These are phyloP conservation scores for Aureobasidium lini DNA, from an alignment of 2,329 filamentous ascomycete genomes.

Conservation along the genomic window DNA sequence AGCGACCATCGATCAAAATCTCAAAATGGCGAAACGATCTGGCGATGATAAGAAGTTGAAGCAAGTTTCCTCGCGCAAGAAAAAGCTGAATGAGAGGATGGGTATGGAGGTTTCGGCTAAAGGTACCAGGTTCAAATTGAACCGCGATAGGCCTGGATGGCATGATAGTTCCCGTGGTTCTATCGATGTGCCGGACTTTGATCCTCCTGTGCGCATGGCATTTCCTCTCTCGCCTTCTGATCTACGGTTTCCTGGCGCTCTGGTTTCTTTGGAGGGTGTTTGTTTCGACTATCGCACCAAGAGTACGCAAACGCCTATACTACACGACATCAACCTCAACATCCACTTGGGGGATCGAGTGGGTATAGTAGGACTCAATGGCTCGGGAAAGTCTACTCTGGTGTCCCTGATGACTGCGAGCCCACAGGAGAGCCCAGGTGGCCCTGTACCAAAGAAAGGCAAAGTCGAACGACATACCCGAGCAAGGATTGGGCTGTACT, in stretches of 20 bases:
- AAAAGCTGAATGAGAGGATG: constrained; percentile 75
- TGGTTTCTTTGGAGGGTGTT: constrained; percentile 65
- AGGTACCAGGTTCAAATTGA: constrained; percentile 73
- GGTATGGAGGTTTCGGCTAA: constrained; percentile 65
- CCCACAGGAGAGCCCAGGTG: background rate
- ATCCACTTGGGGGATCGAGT: constrained; percentile 67
- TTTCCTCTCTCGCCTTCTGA: constrained; percentile 35
- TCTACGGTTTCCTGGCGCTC: constrained; percentile 29
- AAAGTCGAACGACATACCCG: constrained; percentile 60
- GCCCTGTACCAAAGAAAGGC: constrained; percentile 47
- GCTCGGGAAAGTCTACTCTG: constrained; percentile 73
- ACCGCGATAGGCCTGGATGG: constrained; percentile 61
- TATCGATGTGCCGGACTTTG: constrained; percentile 61
- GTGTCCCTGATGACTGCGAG: constrained; percentile 55
- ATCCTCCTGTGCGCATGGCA: constrained; percentile 49
- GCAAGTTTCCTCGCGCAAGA: constrained; percentile 77
- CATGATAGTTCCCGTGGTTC: constrained; percentile 53
- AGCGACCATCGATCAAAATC: constrained; percentile 65
- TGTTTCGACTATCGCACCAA: constrained; percentile 52
- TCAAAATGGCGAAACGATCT: constrained; percentile 66
- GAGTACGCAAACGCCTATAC: constrained; percentile 35
- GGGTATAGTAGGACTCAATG: constrained; percentile 72
- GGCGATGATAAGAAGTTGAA: constrained; percentile 79
- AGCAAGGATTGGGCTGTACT: constrained; percentile 61
- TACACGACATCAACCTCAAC: constrained; percentile 59